Evolutionary conservation across 2,329 filamentous ascomycete genomes (phyloP).

Genomic region (Herpomyces periplanetae): DNA sequence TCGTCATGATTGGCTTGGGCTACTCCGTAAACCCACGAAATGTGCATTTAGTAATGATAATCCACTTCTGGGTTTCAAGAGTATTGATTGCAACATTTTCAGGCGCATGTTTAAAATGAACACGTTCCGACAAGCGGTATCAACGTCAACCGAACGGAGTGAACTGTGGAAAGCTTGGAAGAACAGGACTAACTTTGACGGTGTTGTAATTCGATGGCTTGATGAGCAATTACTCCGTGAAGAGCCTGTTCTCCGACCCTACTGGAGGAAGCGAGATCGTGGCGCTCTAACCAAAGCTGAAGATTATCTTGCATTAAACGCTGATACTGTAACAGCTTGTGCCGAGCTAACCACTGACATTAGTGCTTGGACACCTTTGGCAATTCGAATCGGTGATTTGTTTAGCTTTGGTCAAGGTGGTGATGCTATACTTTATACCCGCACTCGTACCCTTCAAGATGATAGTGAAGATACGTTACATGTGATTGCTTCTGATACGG

Average conservation of each 20-base stretch:
- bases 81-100: conserved; percentile 6
- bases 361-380: conserved; percentile 13
- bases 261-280: conserved; percentile 8
- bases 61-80: conserved; percentile 12
- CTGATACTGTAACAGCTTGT: conserved; percentile 13
- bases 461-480: conserved; percentile 8
- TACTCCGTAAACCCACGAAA: conserved; percentile 8
- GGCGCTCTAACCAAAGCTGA: conserved; percentile 7
- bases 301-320: conserved; percentile 9
- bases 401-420: conserved; percentile 14
- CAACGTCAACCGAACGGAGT: conserved; percentile 7
- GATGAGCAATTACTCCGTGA: conserved; percentile 8
- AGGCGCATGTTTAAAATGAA: conserved; percentile 7
- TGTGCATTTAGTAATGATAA: conserved; percentile 11
- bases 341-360: conserved; percentile 13
- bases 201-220: conserved; percentile 8
- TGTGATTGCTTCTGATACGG: conserved; percentile 9
- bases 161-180: conserved; percentile 9
- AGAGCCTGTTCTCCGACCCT: conserved; percentile 7
- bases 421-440: conserved; percentile 13
- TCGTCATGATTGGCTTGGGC: conserved; percentile 9
- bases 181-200: conserved; percentile 7
- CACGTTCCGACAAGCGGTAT: conserved; percentile 8
- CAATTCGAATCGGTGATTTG: conserved; percentile 13
- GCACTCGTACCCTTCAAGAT: conserved; percentile 11